Base-by-base conservation (phyloP, 1,284 basidiomycete genomes). In the Tetrapyrgos nigripes region DNA sequence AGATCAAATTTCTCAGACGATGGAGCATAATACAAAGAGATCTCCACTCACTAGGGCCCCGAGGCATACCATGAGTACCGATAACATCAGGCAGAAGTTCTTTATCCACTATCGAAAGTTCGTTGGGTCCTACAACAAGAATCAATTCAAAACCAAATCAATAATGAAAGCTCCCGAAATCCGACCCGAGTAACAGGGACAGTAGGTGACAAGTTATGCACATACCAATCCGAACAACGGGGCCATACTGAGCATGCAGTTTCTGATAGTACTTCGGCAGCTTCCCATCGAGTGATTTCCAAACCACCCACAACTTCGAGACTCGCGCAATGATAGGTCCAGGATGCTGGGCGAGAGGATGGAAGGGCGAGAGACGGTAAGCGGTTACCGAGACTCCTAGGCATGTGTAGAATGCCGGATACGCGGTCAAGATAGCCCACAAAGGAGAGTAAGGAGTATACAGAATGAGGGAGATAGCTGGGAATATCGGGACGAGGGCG, bases 321-420 rank as follows among this genome's bases (percentile, higher is more conserved):
- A 76, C 27, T 54, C 72, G 75, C 64, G 64, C 67, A 8, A 74
- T 44, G 0, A 69, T 13, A 8, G 79, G 79, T 5, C 80, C 80
- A 19, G 80, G 80, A 62, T 73, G 74, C 27, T 63, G 60, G 2
- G 77, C 70, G 10, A 82, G 69, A 4, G 80, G 79, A 59, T 82
- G 80, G 50, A 76, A 73, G 0, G 79, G 77, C 1, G 80, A 79
- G 5, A 81, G 61, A 1, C 80, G 75, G 61, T 82, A 81, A 2
- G 64, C 48, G 4, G 63, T 48, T 4, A 71, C 65, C 4, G 71
- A 72, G 6, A 59, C 8, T 4, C 58, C 6, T 5, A 75, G 51
- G 1, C 58, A 27, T 10, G 48, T 24, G 24, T 44, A 50, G 26
- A 58, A 58, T 17, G 19, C 14, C 19, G 33, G 4, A 46, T 57